Evolutionary conservation across 1,139 yeast genomes (phyloP).

Genomic region (Yamadazyma sp.): DNA sequence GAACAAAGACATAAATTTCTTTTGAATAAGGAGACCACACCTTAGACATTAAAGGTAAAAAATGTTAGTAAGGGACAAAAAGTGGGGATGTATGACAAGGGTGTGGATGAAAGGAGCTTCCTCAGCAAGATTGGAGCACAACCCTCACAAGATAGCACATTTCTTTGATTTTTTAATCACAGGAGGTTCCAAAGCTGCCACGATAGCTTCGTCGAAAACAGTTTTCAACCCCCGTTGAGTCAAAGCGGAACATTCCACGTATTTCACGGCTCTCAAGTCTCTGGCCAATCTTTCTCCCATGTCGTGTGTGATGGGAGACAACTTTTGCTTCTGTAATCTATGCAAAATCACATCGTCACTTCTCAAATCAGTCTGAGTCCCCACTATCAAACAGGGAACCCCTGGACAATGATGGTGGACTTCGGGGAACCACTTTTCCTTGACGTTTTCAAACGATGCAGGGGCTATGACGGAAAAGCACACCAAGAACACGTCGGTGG

Average conservation of each 20-base stretch:
- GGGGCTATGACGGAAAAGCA: conserved; percentile 96
- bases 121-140: too few relatives aligned
- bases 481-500: conserved; percentile 92
- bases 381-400: conserved; percentile 93
- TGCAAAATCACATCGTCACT: conserved; percentile 89
- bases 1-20: conserved; percentile 1
- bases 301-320: conserved; percentile 80
- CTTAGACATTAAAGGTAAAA: neutral
- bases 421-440: conserved; percentile 98
- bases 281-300: conserved; percentile 92
- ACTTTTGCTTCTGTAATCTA: conserved; percentile 86
- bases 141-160: conserved; percentile 65
- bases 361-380: conserved; percentile 93
- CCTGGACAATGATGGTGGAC: conserved; percentile 98
- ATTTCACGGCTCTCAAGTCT: conserved; percentile 91
- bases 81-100: neutral
- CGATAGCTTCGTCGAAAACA: conserved; percentile 96
- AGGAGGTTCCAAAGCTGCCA: conserved; percentile 92
- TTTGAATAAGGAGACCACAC: neutral
- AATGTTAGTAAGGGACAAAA: neutral
- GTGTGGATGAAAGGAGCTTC: too few relatives aligned
- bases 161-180: conserved; percentile 80
- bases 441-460: conserved; percentile 96
- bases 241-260: conserved; percentile 96
- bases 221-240: conserved; percentile 95